These are phyloP conservation scores for Cercospora sp. DNA, from an alignment of 2,329 filamentous ascomycete species.

Conservation along the genomic window DNA sequence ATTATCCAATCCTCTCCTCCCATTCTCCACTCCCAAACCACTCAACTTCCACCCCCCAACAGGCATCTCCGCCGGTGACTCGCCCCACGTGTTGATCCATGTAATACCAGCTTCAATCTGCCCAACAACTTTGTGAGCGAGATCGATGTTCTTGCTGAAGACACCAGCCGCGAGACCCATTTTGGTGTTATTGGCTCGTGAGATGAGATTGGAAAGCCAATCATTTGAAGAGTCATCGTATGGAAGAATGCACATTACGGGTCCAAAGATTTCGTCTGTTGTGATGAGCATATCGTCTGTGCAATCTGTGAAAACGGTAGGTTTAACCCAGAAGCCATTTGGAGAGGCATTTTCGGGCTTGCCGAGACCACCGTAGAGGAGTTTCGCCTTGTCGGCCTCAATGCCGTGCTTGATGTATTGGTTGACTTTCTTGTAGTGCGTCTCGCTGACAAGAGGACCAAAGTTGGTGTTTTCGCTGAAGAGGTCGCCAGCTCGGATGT, in stretches of 20 bases:
- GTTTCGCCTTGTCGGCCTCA: constrained; percentile 68
- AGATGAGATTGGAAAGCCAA: constrained; percentile 67
- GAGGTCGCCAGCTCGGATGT: constrained; percentile 70
- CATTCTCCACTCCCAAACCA: constrained; percentile 85
- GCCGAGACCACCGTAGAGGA: constrained; percentile 62
- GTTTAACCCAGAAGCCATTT: constrained; percentile 78
- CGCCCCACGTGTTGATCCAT: constrained; percentile 94
- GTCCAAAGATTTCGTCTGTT: constrained; percentile 83
- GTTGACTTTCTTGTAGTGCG: constrained; percentile 76
- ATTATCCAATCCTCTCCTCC: constrained; percentile 71
- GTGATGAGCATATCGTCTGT: constrained; percentile 78
- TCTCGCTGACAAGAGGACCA: constrained; percentile 74
- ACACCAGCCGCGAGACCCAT: constrained; percentile 82
- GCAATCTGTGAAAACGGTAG: constrained; percentile 84
- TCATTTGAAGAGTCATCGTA: constrained; percentile 53
- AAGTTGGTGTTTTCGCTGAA: constrained; percentile 75
- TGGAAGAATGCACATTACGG: constrained; percentile 77
- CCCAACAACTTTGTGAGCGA: constrained; percentile 69
- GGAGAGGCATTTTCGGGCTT: constrained; percentile 48
- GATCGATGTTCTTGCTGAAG: constrained; percentile 72
- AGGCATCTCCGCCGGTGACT: constrained; percentile 86
- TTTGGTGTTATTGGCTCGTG: constrained; percentile 72
- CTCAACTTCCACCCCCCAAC: constrained; percentile 92
- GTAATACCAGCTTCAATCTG: constrained; percentile 81
- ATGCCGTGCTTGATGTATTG: constrained; percentile 75